These are phyloP conservation scores for Ilex paraguariensis DNA, from an alignment of 305 asterid species.

Conservation along the genomic window DNA sequence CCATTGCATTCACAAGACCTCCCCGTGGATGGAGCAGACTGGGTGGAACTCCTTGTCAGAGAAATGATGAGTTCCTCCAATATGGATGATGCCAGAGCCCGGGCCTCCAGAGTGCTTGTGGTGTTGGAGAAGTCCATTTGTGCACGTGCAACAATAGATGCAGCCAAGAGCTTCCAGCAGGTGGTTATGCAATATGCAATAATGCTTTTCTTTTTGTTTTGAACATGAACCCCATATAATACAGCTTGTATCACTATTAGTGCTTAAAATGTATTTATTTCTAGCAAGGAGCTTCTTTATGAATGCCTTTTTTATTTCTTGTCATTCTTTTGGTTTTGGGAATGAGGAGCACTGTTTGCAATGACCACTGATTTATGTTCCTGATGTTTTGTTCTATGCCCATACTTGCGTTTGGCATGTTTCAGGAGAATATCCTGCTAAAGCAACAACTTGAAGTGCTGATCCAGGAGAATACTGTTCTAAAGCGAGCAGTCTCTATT, in stretches of 20 bases:
- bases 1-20: background rate
- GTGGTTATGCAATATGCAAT: conserved; percentile 9
- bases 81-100: conserved; percentile 83
- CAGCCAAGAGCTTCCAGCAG: conserved; percentile 27
- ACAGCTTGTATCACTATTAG: background rate
- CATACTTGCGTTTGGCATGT: conserved; percentile 3
- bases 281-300: background rate
- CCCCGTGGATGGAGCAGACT: conserved; percentile 61
- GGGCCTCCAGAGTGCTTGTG: conserved; percentile 79
- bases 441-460: conserved; percentile 76
- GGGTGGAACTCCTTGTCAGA: conserved; percentile 91
- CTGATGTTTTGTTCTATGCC: background rate
- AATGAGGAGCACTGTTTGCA: no score
- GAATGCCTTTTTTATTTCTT: no score
- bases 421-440: conserved; percentile 58
- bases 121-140: conserved; percentile 73
- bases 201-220: no score
- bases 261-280: no score
- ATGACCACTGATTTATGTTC: no score
- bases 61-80: conserved; percentile 69
- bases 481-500: conserved; percentile 32
- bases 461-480: conserved; percentile 61
- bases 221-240: background rate
- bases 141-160: conserved; percentile 35
- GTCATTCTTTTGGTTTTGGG: no score